Percentiles rank a stretch among this genome's conserved stretches.
Conservation (phyloP, 805 yeast genomes). For the Yamadazyma olivae region DNA sequence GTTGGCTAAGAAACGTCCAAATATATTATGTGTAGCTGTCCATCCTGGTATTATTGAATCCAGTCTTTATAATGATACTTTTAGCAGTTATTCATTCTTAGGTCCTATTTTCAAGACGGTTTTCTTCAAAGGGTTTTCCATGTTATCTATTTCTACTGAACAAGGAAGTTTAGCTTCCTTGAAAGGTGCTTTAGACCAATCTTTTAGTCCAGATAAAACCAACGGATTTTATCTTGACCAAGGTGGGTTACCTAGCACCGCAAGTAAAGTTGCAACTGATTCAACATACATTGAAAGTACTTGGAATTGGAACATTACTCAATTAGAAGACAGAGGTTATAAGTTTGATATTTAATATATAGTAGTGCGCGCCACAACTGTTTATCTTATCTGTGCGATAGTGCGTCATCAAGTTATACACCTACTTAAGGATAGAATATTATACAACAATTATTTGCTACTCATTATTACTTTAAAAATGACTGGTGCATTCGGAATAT, state of each 20-base stretch:
- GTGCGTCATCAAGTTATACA: too few relatives aligned
- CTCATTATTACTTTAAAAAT: background rate
- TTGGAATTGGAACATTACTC: constrained; percentile 23
- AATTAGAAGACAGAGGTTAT: constrained; percentile 9
- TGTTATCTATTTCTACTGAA: constrained; percentile 29
- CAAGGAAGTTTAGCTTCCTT: constrained; percentile 34
- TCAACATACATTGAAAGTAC: constrained; percentile 19
- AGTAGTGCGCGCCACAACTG: constrained; percentile 1
- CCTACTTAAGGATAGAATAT: too few relatives aligned
- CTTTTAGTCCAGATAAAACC: constrained; percentile 17
- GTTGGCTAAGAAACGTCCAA: constrained; percentile 25
- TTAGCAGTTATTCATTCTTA: constrained; percentile 1
- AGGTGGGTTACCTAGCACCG: constrained; percentile 26
- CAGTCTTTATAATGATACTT: constrained; percentile 23
- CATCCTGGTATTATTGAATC: constrained; percentile 41
- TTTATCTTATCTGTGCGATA: constrained; percentile 7
- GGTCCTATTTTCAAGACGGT: background rate
- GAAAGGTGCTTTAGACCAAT: constrained; percentile 29
- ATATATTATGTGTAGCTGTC: constrained; percentile 29
- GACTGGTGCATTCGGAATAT: constrained; percentile 7
- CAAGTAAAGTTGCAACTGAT: constrained; percentile 23
- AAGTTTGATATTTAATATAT: constrained; percentile 1
- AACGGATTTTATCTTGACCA: constrained; percentile 29
- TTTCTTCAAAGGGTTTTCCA: constrained; percentile 13
- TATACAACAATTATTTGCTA: constrained; percentile 3